Evolutionary conservation across 768 basidiomycete genomes (phyloP), one percentile per base, ranked within the genome.

Genomic region (Lentinula sp.): DNA sequence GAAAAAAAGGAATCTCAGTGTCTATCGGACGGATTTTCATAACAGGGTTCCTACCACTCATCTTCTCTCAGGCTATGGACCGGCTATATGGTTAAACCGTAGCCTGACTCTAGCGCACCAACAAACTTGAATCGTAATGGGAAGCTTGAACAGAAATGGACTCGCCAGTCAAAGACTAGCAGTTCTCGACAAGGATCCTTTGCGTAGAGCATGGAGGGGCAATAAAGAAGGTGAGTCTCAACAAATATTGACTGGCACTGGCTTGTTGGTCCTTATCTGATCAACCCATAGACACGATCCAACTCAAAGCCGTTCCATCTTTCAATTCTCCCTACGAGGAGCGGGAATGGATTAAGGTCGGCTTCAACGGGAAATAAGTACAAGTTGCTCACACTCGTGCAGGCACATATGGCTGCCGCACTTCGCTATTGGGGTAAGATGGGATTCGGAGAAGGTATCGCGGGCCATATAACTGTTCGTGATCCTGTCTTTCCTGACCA

Each of bases 301-400:
- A 57, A 39, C 55, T 71, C 46, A 50, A 67, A 32, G 55, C 61
- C 35, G 64, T 68, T 16, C 70, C 70, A 2, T 65, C 61, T 37
- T 71, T 69, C 51, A 62, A 64, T 23, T 65, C 64, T 41, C 70
- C 66, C 2, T 67, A 66, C 33, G 67, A 63, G 9, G 68, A 69
- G 57, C 68, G 70, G 9, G 68, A 71, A 58, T 71, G 68, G 70
- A 66, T 71, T 28, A 71, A 69, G 60, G 70, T 68, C 18, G 2
- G 20, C 4, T 41, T 7, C 15, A 16, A 23, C n/a, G 13, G 28
- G 12, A 42, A 13, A 4, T 51, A 8, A 5, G 16, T 4, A 23
- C 33, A 35, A 23, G 12, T 23, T 16, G 12, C 48, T 32, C 23
- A 12, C 8, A 8, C 1, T 35, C n/a, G 6, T 59, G 3, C 18